Evolutionary conservation across 2,329 filamentous ascomycete species (phyloP), one percentile per base, ranked within the genome.

Genomic region (Sarocladium kiliense): DNA sequence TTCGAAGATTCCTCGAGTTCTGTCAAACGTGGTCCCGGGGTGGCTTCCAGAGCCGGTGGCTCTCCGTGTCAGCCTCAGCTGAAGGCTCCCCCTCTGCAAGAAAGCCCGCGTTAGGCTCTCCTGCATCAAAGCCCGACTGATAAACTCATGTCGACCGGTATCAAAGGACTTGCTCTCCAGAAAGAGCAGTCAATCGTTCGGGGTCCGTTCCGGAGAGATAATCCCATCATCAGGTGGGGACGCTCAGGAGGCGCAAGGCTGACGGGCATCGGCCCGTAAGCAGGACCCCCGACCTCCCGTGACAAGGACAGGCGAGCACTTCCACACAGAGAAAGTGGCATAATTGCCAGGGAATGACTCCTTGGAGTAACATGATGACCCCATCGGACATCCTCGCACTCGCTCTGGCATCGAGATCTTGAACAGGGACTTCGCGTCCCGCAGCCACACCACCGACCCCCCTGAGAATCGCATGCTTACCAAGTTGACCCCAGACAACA

Each of bases 11-110:
- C n/a, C n/a, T n/a, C n/a, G n/a, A n/a, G n/a, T n/a, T n/a, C n/a
- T n/a, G n/a, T n/a, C n/a, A n/a, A n/a, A n/a, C n/a, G n/a, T n/a
- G n/a, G n/a, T n/a, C n/a, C n/a, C n/a, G n/a, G n/a, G n/a, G n/a
- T n/a, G n/a, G n/a, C n/a, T n/a, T n/a, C n/a, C n/a, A n/a, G n/a
- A n/a, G n/a, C n/a, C 30, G 6, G 30, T 32, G 30, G 30, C 30
- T 32, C 18, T 18, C 19, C 18, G 39, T 51, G 47, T 51, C 47
- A 51, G 47, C 47, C 47, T 51, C 19, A 51, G 47, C 47, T 51
- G 47, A 51, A 36, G 25, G 9, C 16, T 23, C 18, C 41, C 44
- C 23, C 23, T 30, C 44, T 32, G 12, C 23, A 49, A 49, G 10
- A n/a, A 32, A 14, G 10, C n/a, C 44, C 23, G 3, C 12, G 7